phyloP scores from a whole-genome alignment of 345 rosid genomes.

The Moricandia moricandioides region DNA sequence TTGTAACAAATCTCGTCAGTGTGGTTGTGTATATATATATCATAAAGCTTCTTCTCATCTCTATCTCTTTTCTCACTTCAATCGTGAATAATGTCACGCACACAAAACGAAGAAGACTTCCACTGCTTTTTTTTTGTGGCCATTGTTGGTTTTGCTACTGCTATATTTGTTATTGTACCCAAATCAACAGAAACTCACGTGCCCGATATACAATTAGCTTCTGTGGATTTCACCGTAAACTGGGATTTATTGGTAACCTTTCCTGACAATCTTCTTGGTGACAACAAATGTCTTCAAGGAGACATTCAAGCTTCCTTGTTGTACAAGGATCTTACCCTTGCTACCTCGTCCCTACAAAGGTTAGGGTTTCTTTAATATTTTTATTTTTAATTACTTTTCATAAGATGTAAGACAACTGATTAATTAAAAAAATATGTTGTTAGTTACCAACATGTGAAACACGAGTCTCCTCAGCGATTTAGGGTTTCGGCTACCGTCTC shows the following conservation, averaged over 20 bases:
- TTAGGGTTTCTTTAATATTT: neutral
- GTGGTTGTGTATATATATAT: too few relatives aligned
- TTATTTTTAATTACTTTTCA: neutral
- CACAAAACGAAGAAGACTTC: too few relatives aligned
- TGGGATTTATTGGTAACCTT: neutral
- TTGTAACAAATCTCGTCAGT: too few relatives aligned
- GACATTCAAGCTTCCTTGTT: conserved; percentile 9
- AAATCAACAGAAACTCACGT: neutral
- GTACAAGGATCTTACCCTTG: conserved; percentile 18
- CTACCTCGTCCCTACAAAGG: neutral
- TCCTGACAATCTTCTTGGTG: neutral
- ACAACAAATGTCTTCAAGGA: neutral
- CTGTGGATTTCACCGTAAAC: neutral
- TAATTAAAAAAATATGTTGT: neutral
- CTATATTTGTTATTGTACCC: too few relatives aligned
- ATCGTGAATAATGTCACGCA: too few relatives aligned
- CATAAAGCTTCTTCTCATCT: too few relatives aligned
- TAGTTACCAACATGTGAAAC: neutral
- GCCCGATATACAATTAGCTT: neutral
- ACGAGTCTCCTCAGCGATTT: neutral
- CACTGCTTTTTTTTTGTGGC: too few relatives aligned
- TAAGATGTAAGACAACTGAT: neutral
- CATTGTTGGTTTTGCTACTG: too few relatives aligned
- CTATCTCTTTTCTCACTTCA: too few relatives aligned
- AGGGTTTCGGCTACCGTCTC: neutral